These are phyloP conservation scores for Colletotrichum cordylinicola DNA, from an alignment of 2,329 filamentous ascomycete genomes.

Conservation along the genomic window DNA sequence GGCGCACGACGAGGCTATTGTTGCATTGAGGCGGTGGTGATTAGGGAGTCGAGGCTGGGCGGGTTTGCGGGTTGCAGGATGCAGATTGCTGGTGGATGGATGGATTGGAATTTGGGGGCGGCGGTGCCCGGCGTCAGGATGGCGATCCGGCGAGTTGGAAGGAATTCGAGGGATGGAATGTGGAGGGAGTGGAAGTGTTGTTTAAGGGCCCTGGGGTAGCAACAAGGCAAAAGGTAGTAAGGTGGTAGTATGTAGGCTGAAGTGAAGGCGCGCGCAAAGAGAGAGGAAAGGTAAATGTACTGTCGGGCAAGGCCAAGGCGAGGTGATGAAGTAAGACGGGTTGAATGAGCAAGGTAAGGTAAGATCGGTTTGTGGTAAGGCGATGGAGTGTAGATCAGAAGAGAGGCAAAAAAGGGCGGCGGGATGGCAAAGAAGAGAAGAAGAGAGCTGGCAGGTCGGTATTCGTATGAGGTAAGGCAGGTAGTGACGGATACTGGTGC, in stretches of 20 bases:
- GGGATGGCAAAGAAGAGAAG: not conserved
- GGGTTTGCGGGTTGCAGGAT: not conserved
- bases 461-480: not conserved
- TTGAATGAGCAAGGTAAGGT: not conserved
- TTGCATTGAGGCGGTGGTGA: conserved; percentile 22
- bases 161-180: conserved; percentile 15
- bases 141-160: not conserved
- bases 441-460: not conserved
- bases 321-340: not conserved
- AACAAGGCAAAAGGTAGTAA: not conserved
- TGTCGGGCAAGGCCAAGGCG: not conserved
- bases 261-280: conserved; percentile 15
- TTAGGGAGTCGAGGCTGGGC: conserved; percentile 9
- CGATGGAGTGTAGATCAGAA: conserved; percentile 3
- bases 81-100: not conserved
- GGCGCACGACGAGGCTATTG: conserved; percentile 15
- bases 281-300: not conserved
- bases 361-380: not conserved
- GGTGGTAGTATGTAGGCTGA: conserved; percentile 18
- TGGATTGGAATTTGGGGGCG: conserved; percentile 5
- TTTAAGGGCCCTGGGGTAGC: not conserved
- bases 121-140: not conserved
- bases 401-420: not conserved
- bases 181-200: not conserved
- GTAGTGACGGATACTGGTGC: not conserved